Conservation (phyloP, 192 early-diverging fungal genomes). For the Funneliformis geosporum region DNA sequence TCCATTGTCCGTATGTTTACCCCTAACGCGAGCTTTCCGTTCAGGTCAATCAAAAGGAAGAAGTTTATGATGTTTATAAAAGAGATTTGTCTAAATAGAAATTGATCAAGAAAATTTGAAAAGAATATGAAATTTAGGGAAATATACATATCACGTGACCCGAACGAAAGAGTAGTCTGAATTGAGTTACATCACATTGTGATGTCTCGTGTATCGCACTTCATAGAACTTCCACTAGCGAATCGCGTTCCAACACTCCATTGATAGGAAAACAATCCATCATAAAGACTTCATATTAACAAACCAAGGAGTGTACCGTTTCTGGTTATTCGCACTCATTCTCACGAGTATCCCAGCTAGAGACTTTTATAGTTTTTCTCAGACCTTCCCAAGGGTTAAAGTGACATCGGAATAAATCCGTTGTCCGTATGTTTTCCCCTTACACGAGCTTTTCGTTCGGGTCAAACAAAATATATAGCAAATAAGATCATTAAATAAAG, state of each 20-base stretch:
- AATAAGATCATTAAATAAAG: not conserved
- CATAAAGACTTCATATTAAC: slow-evolving; percentile 30
- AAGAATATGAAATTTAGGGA: not conserved
- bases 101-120: too few species aligned
- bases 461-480: not conserved
- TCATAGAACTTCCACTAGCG: slow-evolving; percentile 37
- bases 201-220: slow-evolving; percentile 41
- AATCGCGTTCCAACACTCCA: slow-evolving; percentile 32
- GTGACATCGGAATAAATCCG: slow-evolving; percentile 3
- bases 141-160: not conserved
- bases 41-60: slow-evolving; percentile 9
- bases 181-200: slow-evolving; percentile 39
- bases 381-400: slow-evolving; percentile 41
- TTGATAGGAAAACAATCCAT: slow-evolving; percentile 7
- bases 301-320: slow-evolving; percentile 29
- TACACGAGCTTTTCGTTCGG: slow-evolving; percentile 39
- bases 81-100: too few species aligned
- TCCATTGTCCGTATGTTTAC: slow-evolving; percentile 36
- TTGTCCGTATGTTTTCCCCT: slow-evolving; percentile 40
- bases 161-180: slow-evolving; percentile 44
- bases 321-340: slow-evolving; percentile 31
- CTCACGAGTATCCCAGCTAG: slow-evolving; percentile 28
- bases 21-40: slow-evolving; percentile 39
- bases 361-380: slow-evolving; percentile 38
- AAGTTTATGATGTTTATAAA: too few species aligned